Conservation (phyloP, 2,329 filamentous ascomycete species). For the Diaporthe capsici region DNA sequence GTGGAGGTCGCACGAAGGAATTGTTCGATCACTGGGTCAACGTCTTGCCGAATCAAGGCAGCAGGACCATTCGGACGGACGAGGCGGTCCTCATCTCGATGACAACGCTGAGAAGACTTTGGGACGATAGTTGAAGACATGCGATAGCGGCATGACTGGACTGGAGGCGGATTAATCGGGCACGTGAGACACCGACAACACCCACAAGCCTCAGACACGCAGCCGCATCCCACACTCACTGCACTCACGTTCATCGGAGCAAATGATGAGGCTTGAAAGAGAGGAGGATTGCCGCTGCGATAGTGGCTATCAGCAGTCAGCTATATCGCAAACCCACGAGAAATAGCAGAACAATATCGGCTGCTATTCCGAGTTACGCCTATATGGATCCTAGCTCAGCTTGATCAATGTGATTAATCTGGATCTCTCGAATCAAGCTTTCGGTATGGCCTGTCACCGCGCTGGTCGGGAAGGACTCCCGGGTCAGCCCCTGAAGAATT, state of each 20-base stretch:
- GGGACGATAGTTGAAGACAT: conserved; percentile 54
- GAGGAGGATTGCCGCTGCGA: not conserved
- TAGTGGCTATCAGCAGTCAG: not conserved
- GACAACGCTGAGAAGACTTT: conserved; percentile 74
- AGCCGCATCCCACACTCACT: not conserved
- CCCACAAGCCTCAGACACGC: not conserved
- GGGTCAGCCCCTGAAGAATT: conserved; percentile 30
- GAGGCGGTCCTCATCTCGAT: conserved; percentile 86
- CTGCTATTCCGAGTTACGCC: not conserved
- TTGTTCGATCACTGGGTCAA: conserved; percentile 91
- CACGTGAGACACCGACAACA: not conserved
- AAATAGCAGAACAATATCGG: conserved; percentile 14
- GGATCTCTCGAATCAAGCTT: conserved; percentile 18
- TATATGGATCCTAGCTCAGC: not conserved
- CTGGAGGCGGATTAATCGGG: not conserved
- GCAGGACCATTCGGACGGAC: conserved; percentile 85
- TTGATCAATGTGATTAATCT: not conserved
- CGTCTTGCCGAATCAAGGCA: conserved; percentile 84
- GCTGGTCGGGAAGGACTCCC: not conserved
- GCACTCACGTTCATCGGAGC: not conserved
- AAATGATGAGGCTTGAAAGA: not conserved
- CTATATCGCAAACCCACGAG: conserved; percentile 3
- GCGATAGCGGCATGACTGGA: not conserved
- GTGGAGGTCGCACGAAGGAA: conserved; percentile 74
- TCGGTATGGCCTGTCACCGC: conserved; percentile 16